phyloP scores from a whole-genome alignment of 139 green algal genomes.

The Chlorella sorokiniana region DNA sequence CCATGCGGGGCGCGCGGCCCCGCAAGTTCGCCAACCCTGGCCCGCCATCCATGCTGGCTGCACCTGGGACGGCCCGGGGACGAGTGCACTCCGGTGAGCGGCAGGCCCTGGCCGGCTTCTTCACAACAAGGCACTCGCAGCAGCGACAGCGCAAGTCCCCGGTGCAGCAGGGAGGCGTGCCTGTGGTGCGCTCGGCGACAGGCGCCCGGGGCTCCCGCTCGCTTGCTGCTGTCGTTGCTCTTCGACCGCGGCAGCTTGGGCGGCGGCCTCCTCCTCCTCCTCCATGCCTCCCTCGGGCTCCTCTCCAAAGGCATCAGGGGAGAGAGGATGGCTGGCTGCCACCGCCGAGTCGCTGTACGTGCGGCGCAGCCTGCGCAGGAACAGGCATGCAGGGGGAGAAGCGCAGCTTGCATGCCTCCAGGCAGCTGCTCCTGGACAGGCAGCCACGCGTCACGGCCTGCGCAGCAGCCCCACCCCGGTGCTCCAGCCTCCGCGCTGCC shows the following conservation, averaged over 20 bases:
- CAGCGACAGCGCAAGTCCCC: background rate
- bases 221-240: constrained; percentile 12
- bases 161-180: background rate
- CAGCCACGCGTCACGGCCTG: too few relatives aligned
- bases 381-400: background rate
- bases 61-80: too few relatives aligned
- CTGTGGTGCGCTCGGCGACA: background rate
- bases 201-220: background rate
- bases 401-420: too few relatives aligned
- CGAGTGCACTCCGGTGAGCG: too few relatives aligned
- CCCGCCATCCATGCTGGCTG: background rate
- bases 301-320: background rate
- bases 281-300: background rate
- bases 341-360: background rate
- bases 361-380: background rate
- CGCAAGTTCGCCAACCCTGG: background rate
- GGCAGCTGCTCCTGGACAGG: too few relatives aligned
- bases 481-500: background rate
- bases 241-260: background rate
- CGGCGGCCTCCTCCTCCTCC: background rate
- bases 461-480: background rate
- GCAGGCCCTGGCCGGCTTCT: too few relatives aligned
- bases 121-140: too few relatives aligned
- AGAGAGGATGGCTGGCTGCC: background rate
- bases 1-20: background rate